Evolutionary conservation across 768 basidiomycete genomes (phyloP).

Genomic region (Myochromella boudieri): DNA sequence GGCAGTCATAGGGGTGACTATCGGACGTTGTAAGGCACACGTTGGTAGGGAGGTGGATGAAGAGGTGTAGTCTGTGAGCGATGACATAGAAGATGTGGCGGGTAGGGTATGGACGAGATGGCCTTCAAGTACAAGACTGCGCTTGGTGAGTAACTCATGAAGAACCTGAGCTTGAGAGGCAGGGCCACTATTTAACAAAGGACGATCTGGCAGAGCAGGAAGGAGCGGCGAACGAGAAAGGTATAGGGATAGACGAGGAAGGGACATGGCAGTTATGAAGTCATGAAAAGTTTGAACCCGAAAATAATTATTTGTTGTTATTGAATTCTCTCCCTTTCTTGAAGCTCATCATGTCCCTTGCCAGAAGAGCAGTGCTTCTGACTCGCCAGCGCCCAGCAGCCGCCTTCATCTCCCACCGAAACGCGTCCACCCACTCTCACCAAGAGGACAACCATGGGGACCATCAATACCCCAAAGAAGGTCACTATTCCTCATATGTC

Average conservation of each 20-base stretch:
- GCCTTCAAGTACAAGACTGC: neutral
- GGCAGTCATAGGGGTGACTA: no score
- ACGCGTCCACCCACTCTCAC: constrained; percentile 41
- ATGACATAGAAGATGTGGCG: neutral
- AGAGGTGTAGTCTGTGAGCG: neutral
- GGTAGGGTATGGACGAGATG: neutral
- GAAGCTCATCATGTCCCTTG: constrained; percentile 38
- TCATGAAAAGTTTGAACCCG: no score
- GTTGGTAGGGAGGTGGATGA: constrained; percentile 4
- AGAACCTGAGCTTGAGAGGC: neutral
- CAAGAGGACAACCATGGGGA: constrained; percentile 37
- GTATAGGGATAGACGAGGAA: constrained; percentile 23
- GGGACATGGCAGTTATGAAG: constrained; percentile 14
- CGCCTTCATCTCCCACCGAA: constrained; percentile 33
- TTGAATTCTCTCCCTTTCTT: neutral
- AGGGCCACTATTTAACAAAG: neutral
- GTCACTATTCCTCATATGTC: constrained; percentile 32
- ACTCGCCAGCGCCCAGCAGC: constrained; percentile 33
- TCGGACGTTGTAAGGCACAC: no score
- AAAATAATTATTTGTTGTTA: constrained; percentile 15
- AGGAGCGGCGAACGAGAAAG: constrained; percentile 31
- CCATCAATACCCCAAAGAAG: constrained; percentile 54
- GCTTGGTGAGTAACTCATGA: neutral
- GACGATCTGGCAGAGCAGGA: constrained; percentile 1
- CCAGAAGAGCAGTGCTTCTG: constrained; percentile 36